Conservation (phyloP, 495 filamentous ascomycete species). For the Annulohypoxylon moriforme region DNA sequence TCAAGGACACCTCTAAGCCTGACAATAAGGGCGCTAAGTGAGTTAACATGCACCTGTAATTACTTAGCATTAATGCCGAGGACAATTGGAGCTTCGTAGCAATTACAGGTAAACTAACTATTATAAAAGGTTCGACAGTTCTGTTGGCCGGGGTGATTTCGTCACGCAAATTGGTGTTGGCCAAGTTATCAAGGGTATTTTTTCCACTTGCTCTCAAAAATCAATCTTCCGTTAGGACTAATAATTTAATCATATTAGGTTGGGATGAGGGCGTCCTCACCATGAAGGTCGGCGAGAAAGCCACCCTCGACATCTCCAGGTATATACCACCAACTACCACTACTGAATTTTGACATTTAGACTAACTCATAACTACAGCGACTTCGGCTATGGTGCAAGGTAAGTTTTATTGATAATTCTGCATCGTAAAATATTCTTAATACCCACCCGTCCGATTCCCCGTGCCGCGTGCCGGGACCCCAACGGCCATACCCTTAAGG, state of each 20-base stretch:
- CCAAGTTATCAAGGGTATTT: conserved; percentile 79
- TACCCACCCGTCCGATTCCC: conserved; percentile 8
- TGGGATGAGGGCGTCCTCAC: conserved; percentile 87
- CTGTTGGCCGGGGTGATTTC: conserved; percentile 72
- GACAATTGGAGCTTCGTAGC: conserved; percentile 12
- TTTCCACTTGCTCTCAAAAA: background rate
- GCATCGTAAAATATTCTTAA: background rate
- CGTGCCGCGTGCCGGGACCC: background rate
- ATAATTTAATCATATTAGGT: conserved; percentile 60
- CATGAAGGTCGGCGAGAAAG: conserved; percentile 85
- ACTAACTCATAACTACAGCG: conserved; percentile 60
- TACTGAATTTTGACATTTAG: background rate
- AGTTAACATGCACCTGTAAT: conserved; percentile 34
- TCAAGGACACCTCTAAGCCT: conserved; percentile 71
- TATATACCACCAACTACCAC: conserved; percentile 51
- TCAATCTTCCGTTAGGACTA: conserved; percentile 14
- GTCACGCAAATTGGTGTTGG: conserved; percentile 76
- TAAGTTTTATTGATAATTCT: conserved; percentile 54
- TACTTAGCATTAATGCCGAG: conserved; percentile 34
- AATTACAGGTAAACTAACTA: conserved; percentile 29
- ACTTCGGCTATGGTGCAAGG: conserved; percentile 82
- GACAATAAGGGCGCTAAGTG: conserved; percentile 62
- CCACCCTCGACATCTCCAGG: conserved; percentile 80
- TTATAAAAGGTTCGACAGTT: conserved; percentile 79
- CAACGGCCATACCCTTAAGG: conserved; percentile 11